Conservation (phyloP, 441 rosid species). For the Populus hybrid region DNA sequence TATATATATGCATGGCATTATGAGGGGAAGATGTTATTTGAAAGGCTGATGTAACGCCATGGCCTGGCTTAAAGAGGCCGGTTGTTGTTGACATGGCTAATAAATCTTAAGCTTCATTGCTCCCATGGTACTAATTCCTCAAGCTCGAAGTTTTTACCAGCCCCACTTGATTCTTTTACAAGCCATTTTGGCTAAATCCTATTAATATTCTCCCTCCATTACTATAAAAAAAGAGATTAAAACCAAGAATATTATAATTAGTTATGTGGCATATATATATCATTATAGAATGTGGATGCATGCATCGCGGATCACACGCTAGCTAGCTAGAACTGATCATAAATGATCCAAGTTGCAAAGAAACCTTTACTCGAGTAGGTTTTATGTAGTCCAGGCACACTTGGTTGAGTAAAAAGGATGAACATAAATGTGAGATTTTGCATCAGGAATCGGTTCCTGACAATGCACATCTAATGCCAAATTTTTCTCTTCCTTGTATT, state of each 20-base stretch:
- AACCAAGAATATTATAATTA: too few relatives aligned
- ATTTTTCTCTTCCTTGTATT: conserved; percentile 37
- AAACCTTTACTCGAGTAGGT: conserved; percentile 44
- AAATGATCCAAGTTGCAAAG: conserved; percentile 26
- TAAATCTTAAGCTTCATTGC: background rate
- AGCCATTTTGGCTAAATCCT: too few relatives aligned
- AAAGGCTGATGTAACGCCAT: background rate
- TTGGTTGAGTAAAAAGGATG: conserved; percentile 38
- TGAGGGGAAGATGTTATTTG: conserved; percentile 15
- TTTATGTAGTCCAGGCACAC: conserved; percentile 34
- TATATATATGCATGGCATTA: conserved; percentile 3
- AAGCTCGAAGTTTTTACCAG: too few relatives aligned
- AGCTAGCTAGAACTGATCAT: background rate
- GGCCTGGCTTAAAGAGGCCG: background rate
- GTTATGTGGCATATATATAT: too few relatives aligned
- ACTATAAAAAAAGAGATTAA: too few relatives aligned
- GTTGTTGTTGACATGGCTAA: background rate
- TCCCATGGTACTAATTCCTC: background rate
- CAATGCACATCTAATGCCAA: conserved; percentile 45
- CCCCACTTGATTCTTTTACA: too few relatives aligned
- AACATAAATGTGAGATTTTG: conserved; percentile 7
- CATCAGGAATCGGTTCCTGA: conserved; percentile 56
- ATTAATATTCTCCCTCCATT: too few relatives aligned
- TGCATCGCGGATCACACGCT: background rate
- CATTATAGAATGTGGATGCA: background rate